A percentile compares a stretch with the other conserved stretches of the same genome.
phyloP scores from a whole-genome alignment of 23 red algal genomes.

The Chondrus crispus region DNA sequence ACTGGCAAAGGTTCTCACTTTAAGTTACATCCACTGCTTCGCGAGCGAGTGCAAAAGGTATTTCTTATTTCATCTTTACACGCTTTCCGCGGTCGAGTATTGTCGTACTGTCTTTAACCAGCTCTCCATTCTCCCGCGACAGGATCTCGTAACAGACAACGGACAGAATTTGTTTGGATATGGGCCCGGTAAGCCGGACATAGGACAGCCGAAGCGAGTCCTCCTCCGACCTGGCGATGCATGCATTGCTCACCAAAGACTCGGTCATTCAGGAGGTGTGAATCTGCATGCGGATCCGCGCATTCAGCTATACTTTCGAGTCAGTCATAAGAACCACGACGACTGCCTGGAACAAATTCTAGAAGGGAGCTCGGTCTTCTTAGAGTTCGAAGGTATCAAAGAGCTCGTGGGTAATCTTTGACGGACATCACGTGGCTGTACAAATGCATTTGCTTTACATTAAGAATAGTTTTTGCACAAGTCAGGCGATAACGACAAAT shows the following conservation, averaged over 20 bases:
- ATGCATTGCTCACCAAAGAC: conserved; percentile 25
- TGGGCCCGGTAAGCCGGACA: background rate
- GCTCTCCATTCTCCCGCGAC: background rate
- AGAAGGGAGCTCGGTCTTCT: background rate
- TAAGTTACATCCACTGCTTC: background rate
- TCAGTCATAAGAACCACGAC: conserved; percentile 9
- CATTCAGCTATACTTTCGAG: conserved; percentile 48
- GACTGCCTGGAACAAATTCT: background rate
- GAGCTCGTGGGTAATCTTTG: background rate
- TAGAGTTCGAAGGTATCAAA: background rate
- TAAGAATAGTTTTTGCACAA: too few relatives aligned
- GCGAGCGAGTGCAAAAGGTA: conserved; percentile 36
- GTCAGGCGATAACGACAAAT: too few relatives aligned
- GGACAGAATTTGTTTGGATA: background rate
- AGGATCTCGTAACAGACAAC: background rate
- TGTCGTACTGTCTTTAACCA: background rate
- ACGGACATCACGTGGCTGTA: too few relatives aligned
- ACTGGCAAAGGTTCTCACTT: conserved; percentile 55
- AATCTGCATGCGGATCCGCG: background rate
- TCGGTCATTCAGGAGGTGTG: conserved; percentile 27
- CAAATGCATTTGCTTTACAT: too few relatives aligned
- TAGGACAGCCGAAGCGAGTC: conserved; percentile 1
- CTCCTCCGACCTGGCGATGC: conserved; percentile 19
- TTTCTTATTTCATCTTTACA: background rate
- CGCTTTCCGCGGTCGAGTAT: background rate